Evolutionary conservation across 371 early-diverging fungal species (phyloP).

Genomic region (Mortierella sp.): DNA sequence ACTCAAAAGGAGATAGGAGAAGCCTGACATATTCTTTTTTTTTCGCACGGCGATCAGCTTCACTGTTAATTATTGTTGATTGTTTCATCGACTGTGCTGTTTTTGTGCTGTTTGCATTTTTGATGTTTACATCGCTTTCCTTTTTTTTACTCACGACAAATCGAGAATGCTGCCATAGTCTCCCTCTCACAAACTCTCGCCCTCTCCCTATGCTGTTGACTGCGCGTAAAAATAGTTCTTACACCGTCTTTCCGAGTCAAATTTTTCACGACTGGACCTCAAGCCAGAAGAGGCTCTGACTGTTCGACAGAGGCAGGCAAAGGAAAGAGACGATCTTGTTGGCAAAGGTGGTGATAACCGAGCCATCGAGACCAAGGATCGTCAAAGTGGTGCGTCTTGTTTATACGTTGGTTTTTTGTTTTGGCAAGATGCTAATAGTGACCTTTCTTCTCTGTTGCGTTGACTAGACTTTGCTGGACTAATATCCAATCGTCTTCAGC

Average conservation of each 20-base stretch:
- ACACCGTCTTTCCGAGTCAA: conserved; percentile 34
- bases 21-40: neutral
- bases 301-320: conserved; percentile 26
- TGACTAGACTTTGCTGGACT: neutral
- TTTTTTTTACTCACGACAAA: neutral
- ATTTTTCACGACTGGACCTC: conserved; percentile 23
- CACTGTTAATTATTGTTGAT: neutral
- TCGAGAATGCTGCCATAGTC: neutral
- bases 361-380: conserved; percentile 27
- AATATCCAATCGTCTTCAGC: too few relatives aligned
- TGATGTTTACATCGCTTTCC: neutral
- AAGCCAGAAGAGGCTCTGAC: conserved; percentile 19
- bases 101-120: neutral
- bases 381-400: conserved; percentile 36
- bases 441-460: neutral
- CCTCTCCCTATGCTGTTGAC: neutral
- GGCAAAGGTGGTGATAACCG: conserved; percentile 23
- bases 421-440: neutral
- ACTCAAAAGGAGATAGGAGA: neutral
- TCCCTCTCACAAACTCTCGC: neutral
- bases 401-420: neutral
- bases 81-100: neutral
- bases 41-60: neutral
- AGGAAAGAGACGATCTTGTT: conserved; percentile 30
- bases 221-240: conserved; percentile 23